A percentile compares a stretch with the other conserved stretches of the same genome.
Conservation (phyloP, 805 yeast genomes). For the Kuraishia capsulata region DNA sequence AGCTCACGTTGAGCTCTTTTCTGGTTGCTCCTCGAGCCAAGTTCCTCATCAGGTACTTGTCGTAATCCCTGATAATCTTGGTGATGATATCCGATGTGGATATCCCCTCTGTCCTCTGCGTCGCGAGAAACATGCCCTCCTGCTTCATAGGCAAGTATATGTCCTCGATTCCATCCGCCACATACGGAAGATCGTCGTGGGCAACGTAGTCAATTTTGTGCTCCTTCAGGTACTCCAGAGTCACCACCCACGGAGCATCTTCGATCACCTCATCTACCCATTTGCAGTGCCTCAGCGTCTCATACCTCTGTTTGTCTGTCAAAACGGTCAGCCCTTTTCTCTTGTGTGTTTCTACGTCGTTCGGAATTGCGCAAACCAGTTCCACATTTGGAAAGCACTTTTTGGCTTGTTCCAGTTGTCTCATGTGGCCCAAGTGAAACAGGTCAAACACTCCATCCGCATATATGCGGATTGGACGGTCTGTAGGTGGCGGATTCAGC, state of each 20-base stretch:
- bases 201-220: conserved; percentile 94
- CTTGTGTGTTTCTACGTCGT: conserved; percentile 83
- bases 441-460: conserved; percentile 98
- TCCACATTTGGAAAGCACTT: conserved; percentile 80
- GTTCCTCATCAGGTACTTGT: conserved; percentile 92
- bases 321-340: conserved; percentile 91
- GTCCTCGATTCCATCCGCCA: conserved; percentile 81
- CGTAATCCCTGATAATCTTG: conserved; percentile 90
- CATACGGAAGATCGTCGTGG: conserved; percentile 95
- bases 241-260: conserved; percentile 93
- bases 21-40: conserved; percentile 97
- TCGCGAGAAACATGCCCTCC: conserved; percentile 82
- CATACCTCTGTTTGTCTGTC: conserved; percentile 80
- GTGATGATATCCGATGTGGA: conserved; percentile 95
- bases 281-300: conserved; percentile 83
- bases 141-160: conserved; percentile 89
- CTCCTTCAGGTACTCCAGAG: conserved; percentile 65
- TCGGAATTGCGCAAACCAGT: conserved; percentile 86
- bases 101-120: conserved; percentile 95
- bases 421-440: conserved; percentile 96
- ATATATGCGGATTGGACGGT: conserved; percentile 84
- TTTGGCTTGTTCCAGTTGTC: conserved; percentile 94
- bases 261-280: conserved; percentile 98
- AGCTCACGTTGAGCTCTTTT: conserved; percentile 90
- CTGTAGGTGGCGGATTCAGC: conserved; percentile 76